phyloP scores from a whole-genome alignment of 768 basidiomycete species.

The Trametes cinnabarina region DNA sequence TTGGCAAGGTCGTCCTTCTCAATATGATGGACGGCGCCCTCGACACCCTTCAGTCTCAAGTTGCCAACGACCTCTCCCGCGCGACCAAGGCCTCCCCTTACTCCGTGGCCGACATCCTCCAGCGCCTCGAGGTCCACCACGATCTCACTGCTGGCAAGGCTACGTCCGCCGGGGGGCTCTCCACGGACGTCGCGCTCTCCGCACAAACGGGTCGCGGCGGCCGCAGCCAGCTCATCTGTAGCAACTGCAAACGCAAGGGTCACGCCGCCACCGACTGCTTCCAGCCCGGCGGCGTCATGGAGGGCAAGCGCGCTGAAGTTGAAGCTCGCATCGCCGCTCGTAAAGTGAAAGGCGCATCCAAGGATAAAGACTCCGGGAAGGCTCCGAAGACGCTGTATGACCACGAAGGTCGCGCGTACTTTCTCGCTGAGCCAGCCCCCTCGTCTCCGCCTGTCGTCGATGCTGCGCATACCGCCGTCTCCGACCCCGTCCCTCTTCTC shows the following conservation, averaged over 20 bases:
- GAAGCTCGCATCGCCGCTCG: not conserved
- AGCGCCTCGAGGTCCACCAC: not conserved
- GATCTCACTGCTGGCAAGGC: not conserved
- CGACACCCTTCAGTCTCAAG: not conserved
- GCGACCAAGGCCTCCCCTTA: not conserved
- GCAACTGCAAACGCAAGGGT: not conserved
- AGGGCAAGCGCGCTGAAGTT: not conserved
- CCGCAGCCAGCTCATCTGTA: not conserved
- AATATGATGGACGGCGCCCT: not conserved
- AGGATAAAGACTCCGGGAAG: not conserved
- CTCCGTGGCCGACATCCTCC: not conserved
- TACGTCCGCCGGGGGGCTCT: not conserved
- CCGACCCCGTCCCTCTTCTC: not conserved
- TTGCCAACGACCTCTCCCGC: not conserved
- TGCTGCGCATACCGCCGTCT: not conserved
- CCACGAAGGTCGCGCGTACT: not conserved
- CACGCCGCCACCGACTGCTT: not conserved
- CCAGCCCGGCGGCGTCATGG: slow-evolving; percentile 4
- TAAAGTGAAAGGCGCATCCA: not conserved
- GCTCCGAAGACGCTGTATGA: not conserved
- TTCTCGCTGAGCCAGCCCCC: not conserved
- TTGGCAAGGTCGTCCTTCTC: not conserved
- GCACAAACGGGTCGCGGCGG: not conserved
- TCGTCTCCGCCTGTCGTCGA: not conserved
- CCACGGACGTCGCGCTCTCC: not conserved